Conservation (phyloP, 2,329 filamentous ascomycete genomes). For the Tolypocladium pustulatum region DNA sequence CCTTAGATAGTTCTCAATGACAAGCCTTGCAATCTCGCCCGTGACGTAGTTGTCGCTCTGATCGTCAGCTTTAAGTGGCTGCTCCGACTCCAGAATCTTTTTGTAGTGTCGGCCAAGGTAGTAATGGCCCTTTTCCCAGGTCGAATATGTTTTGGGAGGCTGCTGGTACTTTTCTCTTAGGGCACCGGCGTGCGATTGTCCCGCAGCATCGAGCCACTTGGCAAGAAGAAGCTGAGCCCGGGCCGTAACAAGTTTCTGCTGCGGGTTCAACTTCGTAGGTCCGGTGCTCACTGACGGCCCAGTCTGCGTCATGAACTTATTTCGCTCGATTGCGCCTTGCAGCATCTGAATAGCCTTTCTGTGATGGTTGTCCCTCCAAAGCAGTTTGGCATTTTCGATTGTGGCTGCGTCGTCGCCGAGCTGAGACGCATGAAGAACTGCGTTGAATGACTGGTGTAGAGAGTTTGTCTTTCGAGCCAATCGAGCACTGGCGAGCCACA, state of each 20-base stretch:
- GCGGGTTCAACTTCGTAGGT: constrained; percentile 26
- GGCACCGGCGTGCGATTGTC: constrained; percentile 76
- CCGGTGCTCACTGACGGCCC: constrained; percentile 23
- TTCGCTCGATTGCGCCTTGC: constrained; percentile 72
- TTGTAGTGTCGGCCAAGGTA: constrained; percentile 96
- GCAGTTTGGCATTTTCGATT: constrained; percentile 84
- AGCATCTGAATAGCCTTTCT: constrained; percentile 90
- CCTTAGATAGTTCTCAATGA: constrained; percentile 87
- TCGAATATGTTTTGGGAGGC: constrained; percentile 57
- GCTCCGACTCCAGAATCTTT: constrained; percentile 86
- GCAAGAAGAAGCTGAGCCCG: constrained; percentile 81
- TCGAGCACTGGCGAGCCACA: constrained; percentile 78
- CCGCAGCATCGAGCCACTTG: constrained; percentile 94
- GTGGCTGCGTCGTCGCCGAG: constrained; percentile 79
- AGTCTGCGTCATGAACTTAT: constrained; percentile 55
- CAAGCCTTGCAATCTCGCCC: constrained; percentile 76
- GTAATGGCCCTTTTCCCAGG: constrained; percentile 96
- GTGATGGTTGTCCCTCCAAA: constrained; percentile 90
- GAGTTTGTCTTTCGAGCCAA: constrained; percentile 79
- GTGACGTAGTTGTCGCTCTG: constrained; percentile 67
- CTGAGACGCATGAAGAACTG: constrained; percentile 77
- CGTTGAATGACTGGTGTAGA: constrained; percentile 82
- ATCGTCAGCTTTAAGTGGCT: constrained; percentile 61
- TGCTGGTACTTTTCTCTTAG: constrained; percentile 75
- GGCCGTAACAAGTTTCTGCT: constrained; percentile 54